Base-by-base conservation (phyloP, 139 green algal genomes). In the Picochlorum sp. region DNA sequence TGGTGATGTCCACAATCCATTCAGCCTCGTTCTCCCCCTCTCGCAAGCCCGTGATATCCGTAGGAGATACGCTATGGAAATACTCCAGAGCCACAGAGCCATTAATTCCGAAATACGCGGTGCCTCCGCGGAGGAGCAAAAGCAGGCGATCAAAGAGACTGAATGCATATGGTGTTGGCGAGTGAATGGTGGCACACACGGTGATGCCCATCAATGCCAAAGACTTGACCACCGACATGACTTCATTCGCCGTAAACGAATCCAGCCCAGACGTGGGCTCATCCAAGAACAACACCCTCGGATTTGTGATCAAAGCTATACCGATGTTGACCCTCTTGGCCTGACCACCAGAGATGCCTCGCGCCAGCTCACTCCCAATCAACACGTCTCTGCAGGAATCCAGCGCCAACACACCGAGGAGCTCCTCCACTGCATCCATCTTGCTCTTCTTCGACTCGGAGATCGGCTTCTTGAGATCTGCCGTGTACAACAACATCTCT, bases 401-500 rank as follows among this genome's bases (percentile, higher is more conserved):
- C 57, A 90, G 72, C 26, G 63, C 74, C 41, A 88, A 74, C 50
- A 69, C 34, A 4, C 63, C 51, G 1, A 87, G 62, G 20, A 88
- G 45, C 21, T 69, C 26, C 1, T 86, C 75, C 63, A 95, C 86
- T 16, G 66, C 75, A 21, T 41, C 67, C n/a, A 67, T 49, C 67
- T 93, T 86, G 50, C 16, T 28, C 4, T 62, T 62, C 16, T 78
- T 37, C 3, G 72, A 31, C 76, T 89, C 81, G 3, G 8, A 30
- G 1, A 69, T 21, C 6, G 77, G 70, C 21, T 69, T 68, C 74
- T 91, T 89, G 30, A 94, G 72, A 65, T 89, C 83, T 8, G 81
- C 83, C 1, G 85, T 91, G 74, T 94, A 94, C 69, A 87, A 49
- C 44, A 94, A 69, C 85, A 89, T 88, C 73, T 89, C 80, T 47